A percentile compares a stretch with the other conserved stretches of the same genome.
Conservation (phyloP, 768 basidiomycete species). For the Leccinum rimulosum region DNA sequence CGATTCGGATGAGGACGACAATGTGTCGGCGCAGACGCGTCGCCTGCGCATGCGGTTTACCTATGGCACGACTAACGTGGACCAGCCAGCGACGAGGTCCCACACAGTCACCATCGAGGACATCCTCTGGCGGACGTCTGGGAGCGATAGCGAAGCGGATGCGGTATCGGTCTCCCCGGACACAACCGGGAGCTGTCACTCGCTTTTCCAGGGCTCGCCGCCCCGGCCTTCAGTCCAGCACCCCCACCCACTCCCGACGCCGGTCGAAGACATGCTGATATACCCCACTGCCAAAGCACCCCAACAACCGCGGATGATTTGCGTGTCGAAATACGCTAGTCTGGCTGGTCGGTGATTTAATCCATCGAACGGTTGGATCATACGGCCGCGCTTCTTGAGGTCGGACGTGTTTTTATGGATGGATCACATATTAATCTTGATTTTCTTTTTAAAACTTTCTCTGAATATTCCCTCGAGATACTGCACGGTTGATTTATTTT, state of each 20-base stretch:
- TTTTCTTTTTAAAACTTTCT: neutral
- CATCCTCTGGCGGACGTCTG: conserved; percentile 24
- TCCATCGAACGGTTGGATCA: neutral
- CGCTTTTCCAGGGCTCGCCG: conserved; percentile 12
- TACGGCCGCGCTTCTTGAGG: neutral
- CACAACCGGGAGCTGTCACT: conserved; percentile 17
- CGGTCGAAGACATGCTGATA: conserved; percentile 50
- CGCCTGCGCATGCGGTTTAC: conserved; percentile 42
- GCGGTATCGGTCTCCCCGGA: conserved; percentile 19
- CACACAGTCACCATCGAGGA: conserved; percentile 29
- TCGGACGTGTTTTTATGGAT: neutral
- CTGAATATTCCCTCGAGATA: neutral
- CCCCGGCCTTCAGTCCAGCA: conserved; percentile 8
- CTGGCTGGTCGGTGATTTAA: conserved; percentile 29
- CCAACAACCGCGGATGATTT: conserved; percentile 12
- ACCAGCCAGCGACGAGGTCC: conserved; percentile 31
- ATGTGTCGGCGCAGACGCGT: conserved; percentile 47
- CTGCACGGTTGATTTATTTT: conserved; percentile 23
- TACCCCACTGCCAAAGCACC: conserved; percentile 13
- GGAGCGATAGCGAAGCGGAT: conserved; percentile 23
- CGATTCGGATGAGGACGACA: conserved; percentile 56
- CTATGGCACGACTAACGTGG: conserved; percentile 15
- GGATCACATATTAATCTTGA: neutral
- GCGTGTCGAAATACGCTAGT: conserved; percentile 30
- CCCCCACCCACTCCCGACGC: conserved; percentile 55